A percentile compares a stretch with the other conserved stretches of the same genome.
Conservation (phyloP, 1,139 yeast genomes). For the Hansenula lynferdii region DNA sequence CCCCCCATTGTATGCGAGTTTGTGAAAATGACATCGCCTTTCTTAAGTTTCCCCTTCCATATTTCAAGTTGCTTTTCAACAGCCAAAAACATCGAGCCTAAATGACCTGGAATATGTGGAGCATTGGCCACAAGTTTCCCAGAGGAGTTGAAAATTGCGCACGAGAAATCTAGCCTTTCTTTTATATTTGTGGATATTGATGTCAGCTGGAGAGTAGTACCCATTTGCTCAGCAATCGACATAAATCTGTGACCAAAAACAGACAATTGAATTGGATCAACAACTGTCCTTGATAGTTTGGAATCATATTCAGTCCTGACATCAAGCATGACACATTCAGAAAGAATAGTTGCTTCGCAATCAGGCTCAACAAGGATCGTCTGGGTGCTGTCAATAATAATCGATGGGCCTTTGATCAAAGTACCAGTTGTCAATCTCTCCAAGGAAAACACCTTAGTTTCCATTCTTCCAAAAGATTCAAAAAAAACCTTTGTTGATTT, state of each 20-base stretch:
- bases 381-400: too few species aligned
- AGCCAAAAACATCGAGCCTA: conserved; percentile 85
- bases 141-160: conserved; percentile 71
- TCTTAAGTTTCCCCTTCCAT: conserved; percentile 55
- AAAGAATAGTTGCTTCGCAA: too few species aligned
- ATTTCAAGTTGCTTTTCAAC: conserved; percentile 59
- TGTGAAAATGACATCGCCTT: conserved; percentile 73
- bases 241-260: conserved; percentile 82
- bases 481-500: too few species aligned
- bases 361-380: too few species aligned
- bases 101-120: conserved; percentile 83
- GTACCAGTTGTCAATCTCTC: too few species aligned
- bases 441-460: too few species aligned
- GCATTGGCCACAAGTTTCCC: conserved; percentile 85
- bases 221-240: conserved; percentile 92
- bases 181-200: conserved; percentile 84
- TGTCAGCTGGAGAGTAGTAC: conserved; percentile 72
- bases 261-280: conserved; percentile 69
- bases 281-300: too few species aligned
- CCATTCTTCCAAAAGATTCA: too few species aligned
- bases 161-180: conserved; percentile 78
- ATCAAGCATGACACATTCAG: too few species aligned
- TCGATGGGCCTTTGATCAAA: too few species aligned
- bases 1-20: conserved; percentile 83
- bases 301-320: conserved; percentile 32